Conservation (phyloP, 192 early-diverging fungal genomes). For the Umbelopsis isabellina region DNA sequence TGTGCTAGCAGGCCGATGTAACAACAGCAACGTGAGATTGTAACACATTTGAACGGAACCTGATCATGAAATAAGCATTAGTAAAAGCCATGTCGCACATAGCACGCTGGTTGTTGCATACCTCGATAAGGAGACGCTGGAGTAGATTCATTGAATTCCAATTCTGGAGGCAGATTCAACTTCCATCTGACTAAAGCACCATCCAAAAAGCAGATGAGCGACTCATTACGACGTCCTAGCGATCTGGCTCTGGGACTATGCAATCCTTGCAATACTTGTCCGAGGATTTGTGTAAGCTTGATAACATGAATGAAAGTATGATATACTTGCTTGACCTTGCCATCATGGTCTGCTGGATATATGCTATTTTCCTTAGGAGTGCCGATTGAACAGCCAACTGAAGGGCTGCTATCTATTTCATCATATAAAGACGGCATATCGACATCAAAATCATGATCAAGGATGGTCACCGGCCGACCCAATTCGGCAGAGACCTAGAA, state of each 20-base stretch:
- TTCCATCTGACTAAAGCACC: conserved; percentile 33
- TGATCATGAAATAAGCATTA: neutral
- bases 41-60: conserved; percentile 27
- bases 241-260: conserved; percentile 31
- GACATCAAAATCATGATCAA: conserved; percentile 46
- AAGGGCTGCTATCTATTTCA: neutral
- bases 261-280: conserved; percentile 35
- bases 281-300: conserved; percentile 31
- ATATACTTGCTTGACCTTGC: conserved; percentile 11
- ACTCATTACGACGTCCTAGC: neutral
- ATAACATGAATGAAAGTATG: conserved; percentile 26
- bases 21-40: conserved; percentile 26
- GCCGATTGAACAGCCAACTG: neutral
- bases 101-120: neutral
- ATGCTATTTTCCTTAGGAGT: neutral
- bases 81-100: neutral
- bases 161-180: conserved; percentile 13
- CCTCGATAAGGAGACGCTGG: neutral
- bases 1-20: conserved; percentile 32
- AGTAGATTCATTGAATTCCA: conserved; percentile 8
- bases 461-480: conserved; percentile 45
- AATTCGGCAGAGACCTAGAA: conserved; percentile 33
- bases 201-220: conserved; percentile 31
- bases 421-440: conserved; percentile 35
- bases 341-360: conserved; percentile 1